Base-by-base conservation (phyloP, 345 rosid species). In the Schrenkiella parvula region DNA sequence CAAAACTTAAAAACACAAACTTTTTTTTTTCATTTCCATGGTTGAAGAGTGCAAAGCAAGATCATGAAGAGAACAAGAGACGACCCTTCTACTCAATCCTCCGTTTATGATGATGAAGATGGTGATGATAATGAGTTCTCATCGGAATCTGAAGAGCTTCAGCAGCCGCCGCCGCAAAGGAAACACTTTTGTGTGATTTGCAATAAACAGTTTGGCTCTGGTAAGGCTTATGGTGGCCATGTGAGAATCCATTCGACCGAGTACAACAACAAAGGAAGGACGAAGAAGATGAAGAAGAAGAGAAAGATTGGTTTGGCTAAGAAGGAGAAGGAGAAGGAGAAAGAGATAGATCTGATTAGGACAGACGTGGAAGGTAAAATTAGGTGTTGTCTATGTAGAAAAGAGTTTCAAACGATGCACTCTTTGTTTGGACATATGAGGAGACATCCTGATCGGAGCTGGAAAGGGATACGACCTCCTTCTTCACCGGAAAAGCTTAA, bases 351-450 rank as follows among this genome's bases (percentile, higher is more conserved):
- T 71, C 68, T 65, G 57, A 34, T 25, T 46, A 68, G 57, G 58
- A 57, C 79, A 68, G 79, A 75, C 64, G 50, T 61, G 56, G 74
- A 68, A 39, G 53, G 72, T 32, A 54, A 66, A 53, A 52, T 64
- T 19, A 75, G 62, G 21, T 85, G 89, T 51, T 67, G 64, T 57
- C 23, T 78, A 4, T 85, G 89, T 62, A 68, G 74, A 4, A 81
- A 80, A 70, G 79, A 34, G 18, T 85, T 83, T 64, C 61, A 41
- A 42, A 79, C 87, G 1, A 68, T 37, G 77, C 80, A 80, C 52
- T 83, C 87, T 23, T 71, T 85, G 77, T 90, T 82, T 56, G 95
- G 97, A n/a, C 97, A 90, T 81, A 90, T 90, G 95, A 81, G 90
- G 79, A 81, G 85, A 63, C 97, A 90, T 46, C 97, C 95, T 14